phyloP scores from a whole-genome alignment of 2,329 filamentous ascomycete genomes.

The Botrytis paeoniae region DNA sequence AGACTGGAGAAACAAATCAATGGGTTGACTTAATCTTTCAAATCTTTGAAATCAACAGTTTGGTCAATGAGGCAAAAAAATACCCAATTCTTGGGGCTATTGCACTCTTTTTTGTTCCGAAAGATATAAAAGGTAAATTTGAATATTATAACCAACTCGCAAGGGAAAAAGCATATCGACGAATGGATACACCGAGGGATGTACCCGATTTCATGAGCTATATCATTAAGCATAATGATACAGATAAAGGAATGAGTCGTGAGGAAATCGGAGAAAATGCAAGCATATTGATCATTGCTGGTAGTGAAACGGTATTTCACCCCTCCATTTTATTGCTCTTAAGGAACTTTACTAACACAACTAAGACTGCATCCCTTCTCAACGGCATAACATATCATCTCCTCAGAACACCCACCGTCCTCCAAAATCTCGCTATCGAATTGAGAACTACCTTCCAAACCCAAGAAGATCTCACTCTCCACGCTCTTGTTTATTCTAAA shows the following conservation, averaged over 20 bases:
- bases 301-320: constrained; percentile 16
- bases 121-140: background rate
- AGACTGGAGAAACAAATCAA: constrained; percentile 19
- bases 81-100: background rate
- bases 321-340: constrained; percentile 25
- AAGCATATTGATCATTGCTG: constrained; percentile 6
- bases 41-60: background rate
- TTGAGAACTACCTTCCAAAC: constrained; percentile 42
- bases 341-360: constrained; percentile 16
- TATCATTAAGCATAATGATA: constrained; percentile 13
- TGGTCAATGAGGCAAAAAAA: background rate
- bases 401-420: constrained; percentile 45
- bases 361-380: constrained; percentile 38
- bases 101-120: background rate
- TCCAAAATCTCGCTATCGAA: constrained; percentile 41
- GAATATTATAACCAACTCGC: background rate
- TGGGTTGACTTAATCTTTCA: background rate
- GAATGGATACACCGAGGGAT: background rate
- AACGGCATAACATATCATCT: constrained; percentile 45
- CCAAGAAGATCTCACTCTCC: constrained; percentile 23
- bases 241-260: constrained; percentile 14
- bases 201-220: constrained; percentile 18
- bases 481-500: constrained; percentile 20
- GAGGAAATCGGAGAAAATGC: constrained; percentile 16
- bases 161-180: constrained; percentile 1